Percentiles rank a stretch among this genome's conserved stretches.
Conservation (phyloP, 2,329 filamentous ascomycete genomes). For the Penicillium sp. region DNA sequence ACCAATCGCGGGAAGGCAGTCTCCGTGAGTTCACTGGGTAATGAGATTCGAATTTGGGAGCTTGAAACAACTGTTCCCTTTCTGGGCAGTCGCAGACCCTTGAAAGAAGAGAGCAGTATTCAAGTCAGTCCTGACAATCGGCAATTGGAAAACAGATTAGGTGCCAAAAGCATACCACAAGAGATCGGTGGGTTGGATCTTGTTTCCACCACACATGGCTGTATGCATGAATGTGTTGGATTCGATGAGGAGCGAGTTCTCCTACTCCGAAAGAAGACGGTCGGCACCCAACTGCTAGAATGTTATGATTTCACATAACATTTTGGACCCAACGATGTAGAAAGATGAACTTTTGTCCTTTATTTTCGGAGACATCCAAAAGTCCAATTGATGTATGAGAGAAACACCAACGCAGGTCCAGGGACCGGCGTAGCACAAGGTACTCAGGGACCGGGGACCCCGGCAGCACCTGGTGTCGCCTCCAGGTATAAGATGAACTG, state of each 20-base stretch:
- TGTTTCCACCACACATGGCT: slow-evolving; percentile 34
- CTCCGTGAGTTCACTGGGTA: slow-evolving; percentile 78
- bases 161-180: background rate
- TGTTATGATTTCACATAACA: slow-evolving; percentile 81
- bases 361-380: background rate
- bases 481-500: slow-evolving; percentile 10
- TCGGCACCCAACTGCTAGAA: slow-evolving; percentile 71
- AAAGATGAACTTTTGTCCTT: background rate
- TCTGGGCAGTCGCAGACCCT: slow-evolving; percentile 43
- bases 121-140: slow-evolving; percentile 48
- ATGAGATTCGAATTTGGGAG: slow-evolving; percentile 84
- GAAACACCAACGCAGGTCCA: slow-evolving; percentile 12
- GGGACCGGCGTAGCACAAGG: slow-evolving; percentile 20
- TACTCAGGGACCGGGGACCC: slow-evolving; percentile 24
- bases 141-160: background rate
- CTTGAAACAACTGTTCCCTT: slow-evolving; percentile 69
- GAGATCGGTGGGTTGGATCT: background rate
- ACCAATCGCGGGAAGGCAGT: slow-evolving; percentile 84
- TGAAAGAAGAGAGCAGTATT: slow-evolving; percentile 54
- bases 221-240: slow-evolving; percentile 67
- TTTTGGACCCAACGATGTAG: slow-evolving; percentile 10
- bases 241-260: slow-evolving; percentile 95
- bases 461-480: slow-evolving; percentile 9
- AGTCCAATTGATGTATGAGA: background rate
- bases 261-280: slow-evolving; percentile 69